Conservation (phyloP, 2,329 filamentous ascomycete genomes). For the Xylariaceae sp. region DNA sequence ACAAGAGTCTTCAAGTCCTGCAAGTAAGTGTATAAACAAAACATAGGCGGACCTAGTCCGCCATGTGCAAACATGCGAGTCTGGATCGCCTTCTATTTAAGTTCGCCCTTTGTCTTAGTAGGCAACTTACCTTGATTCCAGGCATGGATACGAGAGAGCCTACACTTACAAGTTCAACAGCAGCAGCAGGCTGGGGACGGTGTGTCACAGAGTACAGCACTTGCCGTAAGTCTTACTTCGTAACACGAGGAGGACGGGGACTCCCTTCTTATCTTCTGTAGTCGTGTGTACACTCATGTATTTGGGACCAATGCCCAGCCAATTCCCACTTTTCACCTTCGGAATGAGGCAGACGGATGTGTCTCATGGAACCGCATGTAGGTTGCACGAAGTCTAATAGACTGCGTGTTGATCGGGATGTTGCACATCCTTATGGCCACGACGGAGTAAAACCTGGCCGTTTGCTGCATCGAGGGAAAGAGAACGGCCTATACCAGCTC, state of each 20-base stretch:
- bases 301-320: neutral
- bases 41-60: no score
- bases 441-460: neutral
- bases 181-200: neutral
- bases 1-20: no score
- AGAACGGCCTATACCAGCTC: neutral
- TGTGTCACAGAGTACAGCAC: neutral
- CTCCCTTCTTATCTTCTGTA: slow-evolving; percentile 5
- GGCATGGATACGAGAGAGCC: neutral
- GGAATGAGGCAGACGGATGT: slow-evolving; percentile 15
- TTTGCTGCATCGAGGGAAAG: neutral
- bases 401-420: neutral
- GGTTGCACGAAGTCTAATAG: slow-evolving; percentile 1
- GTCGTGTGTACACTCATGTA: slow-evolving; percentile 10
- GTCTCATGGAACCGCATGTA: slow-evolving; percentile 5
- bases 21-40: no score
- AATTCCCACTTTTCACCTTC: neutral
- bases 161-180: neutral
- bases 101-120: no score
- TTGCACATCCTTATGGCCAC: neutral
- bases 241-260: neutral
- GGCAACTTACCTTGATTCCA: neutral
- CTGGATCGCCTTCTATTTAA: no score
- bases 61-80: no score
- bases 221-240: neutral